phyloP scores from a whole-genome alignment of 2,329 filamentous ascomycete genomes.

The Ascochyta viciae-villosae region DNA sequence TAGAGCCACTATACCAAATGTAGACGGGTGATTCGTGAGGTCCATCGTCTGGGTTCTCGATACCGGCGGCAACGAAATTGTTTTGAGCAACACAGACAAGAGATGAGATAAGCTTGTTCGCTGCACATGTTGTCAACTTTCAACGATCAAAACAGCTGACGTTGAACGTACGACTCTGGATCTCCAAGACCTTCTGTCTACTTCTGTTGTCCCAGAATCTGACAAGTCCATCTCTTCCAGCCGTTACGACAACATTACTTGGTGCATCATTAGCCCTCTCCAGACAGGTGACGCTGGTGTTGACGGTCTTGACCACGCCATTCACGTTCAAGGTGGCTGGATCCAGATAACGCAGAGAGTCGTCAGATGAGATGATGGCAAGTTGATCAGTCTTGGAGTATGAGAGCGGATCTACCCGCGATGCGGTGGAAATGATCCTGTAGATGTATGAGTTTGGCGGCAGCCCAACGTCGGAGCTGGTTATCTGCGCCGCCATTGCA shows the following conservation, averaged over 20 bases:
- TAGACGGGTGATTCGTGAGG: constrained; percentile 47
- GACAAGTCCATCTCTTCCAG: constrained; percentile 74
- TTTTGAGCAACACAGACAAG: constrained; percentile 65
- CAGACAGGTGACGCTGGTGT: constrained; percentile 70
- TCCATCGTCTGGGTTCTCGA: constrained; percentile 68
- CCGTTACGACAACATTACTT: constrained; percentile 67
- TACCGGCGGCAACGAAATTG: constrained; percentile 73
- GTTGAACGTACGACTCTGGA: constrained; percentile 40
- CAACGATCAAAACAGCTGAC: not conserved
- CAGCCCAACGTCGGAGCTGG: constrained; percentile 34
- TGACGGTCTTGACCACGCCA: constrained; percentile 58
- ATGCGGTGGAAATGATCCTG: constrained; percentile 43
- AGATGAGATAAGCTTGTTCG: constrained; percentile 65
- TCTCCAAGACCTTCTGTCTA: constrained; percentile 54
- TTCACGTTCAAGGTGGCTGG: constrained; percentile 61
- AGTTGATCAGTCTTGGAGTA: constrained; percentile 50
- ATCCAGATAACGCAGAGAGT: constrained; percentile 72
- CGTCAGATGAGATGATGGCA: constrained; percentile 72
- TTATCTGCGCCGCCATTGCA: constrained; percentile 29
- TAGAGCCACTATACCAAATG: constrained; percentile 38
- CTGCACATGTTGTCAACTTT: constrained; percentile 45
- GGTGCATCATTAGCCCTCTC: constrained; percentile 60
- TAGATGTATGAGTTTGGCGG: constrained; percentile 50
- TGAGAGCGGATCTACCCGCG: constrained; percentile 40
- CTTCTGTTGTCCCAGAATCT: constrained; percentile 70